phyloP scores from a whole-genome alignment of 2,329 filamentous ascomycete genomes.

The Lachnellula suecica region DNA sequence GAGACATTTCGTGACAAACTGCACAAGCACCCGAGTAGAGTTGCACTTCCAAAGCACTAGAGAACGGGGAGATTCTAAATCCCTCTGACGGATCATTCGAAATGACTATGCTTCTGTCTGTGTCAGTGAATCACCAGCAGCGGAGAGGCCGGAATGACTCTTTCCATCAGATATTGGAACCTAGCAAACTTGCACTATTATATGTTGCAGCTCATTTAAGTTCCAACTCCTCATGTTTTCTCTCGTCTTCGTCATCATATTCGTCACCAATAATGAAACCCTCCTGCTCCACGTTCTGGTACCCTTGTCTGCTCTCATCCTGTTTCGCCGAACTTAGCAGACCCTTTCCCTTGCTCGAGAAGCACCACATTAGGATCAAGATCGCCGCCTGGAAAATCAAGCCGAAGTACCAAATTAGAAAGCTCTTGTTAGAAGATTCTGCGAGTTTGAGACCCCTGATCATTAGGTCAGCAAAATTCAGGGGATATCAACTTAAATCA shows the following conservation, averaged over 20 bases:
- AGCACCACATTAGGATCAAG: conserved; percentile 15
- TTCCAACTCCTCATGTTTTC: too few relatives aligned
- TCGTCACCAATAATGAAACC: conserved; percentile 15
- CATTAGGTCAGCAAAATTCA: not conserved
- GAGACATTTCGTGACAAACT: not conserved
- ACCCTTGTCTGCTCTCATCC: not conserved
- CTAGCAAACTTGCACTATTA: too few relatives aligned
- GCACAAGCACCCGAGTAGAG: too few relatives aligned
- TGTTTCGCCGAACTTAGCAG: conserved; percentile 2
- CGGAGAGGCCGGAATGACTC: too few relatives aligned
- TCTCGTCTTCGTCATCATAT: conserved; percentile 9
- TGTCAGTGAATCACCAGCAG: too few relatives aligned
- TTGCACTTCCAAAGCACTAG: too few relatives aligned
- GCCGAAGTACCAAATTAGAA: not conserved
- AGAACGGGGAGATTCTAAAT: too few relatives aligned
- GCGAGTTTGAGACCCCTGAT: conserved; percentile 10
- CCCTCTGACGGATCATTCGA: too few relatives aligned
- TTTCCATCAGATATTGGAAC: too few relatives aligned
- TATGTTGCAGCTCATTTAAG: too few relatives aligned
- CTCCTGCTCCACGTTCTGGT: conserved; percentile 13
- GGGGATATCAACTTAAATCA: too few relatives aligned
- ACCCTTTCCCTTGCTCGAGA: conserved; percentile 7
- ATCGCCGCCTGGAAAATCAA: not conserved
- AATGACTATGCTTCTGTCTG: too few relatives aligned
- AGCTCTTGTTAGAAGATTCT: conserved; percentile 1